Evolutionary conservation across 306 rosid species (phyloP).

Genomic region (Pachyrhizus erosus): DNA sequence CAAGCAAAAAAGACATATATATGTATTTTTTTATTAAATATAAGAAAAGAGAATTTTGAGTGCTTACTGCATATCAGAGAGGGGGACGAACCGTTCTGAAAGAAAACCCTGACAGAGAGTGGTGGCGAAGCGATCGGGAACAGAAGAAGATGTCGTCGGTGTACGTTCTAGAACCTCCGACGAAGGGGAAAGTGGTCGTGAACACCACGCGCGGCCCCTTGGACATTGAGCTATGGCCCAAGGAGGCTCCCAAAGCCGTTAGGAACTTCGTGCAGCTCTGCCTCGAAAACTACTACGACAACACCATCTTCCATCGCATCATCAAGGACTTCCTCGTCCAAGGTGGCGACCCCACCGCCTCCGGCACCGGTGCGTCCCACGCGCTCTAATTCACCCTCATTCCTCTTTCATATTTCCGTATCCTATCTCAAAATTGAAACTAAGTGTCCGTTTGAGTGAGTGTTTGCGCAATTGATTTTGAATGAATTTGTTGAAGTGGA

Average conservation of each 20-base stretch:
- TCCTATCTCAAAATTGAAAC: background rate
- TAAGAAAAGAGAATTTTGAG: background rate
- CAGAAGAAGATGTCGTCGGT: slow-evolving; percentile 78
- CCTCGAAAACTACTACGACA: slow-evolving; percentile 84
- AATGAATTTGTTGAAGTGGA: background rate
- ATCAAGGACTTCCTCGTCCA: slow-evolving; percentile 84
- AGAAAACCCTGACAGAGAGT: background rate
- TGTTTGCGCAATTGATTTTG: background rate
- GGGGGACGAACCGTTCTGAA: too few relatives aligned
- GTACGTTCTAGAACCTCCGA: slow-evolving; percentile 95
- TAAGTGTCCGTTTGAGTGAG: background rate
- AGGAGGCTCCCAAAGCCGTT: slow-evolving; percentile 94
- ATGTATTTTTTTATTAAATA: background rate
- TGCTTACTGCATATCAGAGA: background rate
- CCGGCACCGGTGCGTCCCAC: slow-evolving; percentile 69
- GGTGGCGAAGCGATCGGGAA: background rate
- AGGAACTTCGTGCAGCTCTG: slow-evolving; percentile 96
- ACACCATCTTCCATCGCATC: slow-evolving; percentile 87
- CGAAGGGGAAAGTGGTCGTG: slow-evolving; percentile 89
- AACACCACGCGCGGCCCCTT: slow-evolving; percentile 85
- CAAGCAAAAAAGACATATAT: too few relatives aligned
- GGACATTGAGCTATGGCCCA: slow-evolving; percentile 96
- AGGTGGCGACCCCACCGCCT: slow-evolving; percentile 90
- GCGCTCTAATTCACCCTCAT: background rate
- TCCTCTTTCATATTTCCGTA: background rate